A percentile compares a stretch with the other conserved stretches of the same genome.
Conservation (phyloP, 768 basidiomycete species). For the Hypsizygus marmoreus region DNA sequence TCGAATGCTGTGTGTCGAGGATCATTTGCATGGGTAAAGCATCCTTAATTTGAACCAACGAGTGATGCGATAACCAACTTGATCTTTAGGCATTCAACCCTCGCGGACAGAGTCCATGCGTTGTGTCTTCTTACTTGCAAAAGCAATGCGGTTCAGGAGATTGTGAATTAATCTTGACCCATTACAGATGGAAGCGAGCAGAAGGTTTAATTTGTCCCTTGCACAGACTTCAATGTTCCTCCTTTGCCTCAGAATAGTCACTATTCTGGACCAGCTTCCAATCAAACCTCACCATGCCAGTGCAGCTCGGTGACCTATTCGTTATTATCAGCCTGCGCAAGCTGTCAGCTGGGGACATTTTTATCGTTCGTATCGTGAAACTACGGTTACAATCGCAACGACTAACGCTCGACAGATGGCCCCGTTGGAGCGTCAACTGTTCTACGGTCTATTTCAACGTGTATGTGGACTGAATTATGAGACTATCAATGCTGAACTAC, state of each 20-base stretch:
- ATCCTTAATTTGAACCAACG: neutral
- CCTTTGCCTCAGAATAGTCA: conserved; percentile 11
- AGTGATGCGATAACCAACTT: neutral
- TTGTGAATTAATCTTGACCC: too few species aligned
- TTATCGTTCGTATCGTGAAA: conserved; percentile 7
- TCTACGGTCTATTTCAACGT: conserved; percentile 5
- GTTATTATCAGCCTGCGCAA: conserved; percentile 31
- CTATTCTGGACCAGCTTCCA: conserved; percentile 11
- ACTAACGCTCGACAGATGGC: conserved; percentile 14
- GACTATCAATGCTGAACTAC: neutral
- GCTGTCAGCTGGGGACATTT: conserved; percentile 24
- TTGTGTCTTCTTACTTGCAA: conserved; percentile 19
- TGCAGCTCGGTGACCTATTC: conserved; percentile 36
- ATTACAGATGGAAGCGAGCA: too few species aligned
- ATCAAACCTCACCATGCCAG: conserved; percentile 22
- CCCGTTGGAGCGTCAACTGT: conserved; percentile 15
- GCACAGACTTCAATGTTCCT: conserved; percentile 5
- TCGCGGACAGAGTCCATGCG: conserved; percentile 21
- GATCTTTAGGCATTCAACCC: conserved; percentile 18
- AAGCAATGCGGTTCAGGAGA: conserved; percentile 10
- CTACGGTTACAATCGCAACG: neutral
- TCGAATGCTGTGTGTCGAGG: conserved; percentile 1
- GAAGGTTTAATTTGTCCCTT: neutral
- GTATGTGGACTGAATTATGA: neutral
- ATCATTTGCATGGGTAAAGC: conserved; percentile 16